Evolutionary conservation across 2,329 filamentous ascomycete species (phyloP), one percentile per base, ranked within the genome.

Genomic region (Penicillium sp.): DNA sequence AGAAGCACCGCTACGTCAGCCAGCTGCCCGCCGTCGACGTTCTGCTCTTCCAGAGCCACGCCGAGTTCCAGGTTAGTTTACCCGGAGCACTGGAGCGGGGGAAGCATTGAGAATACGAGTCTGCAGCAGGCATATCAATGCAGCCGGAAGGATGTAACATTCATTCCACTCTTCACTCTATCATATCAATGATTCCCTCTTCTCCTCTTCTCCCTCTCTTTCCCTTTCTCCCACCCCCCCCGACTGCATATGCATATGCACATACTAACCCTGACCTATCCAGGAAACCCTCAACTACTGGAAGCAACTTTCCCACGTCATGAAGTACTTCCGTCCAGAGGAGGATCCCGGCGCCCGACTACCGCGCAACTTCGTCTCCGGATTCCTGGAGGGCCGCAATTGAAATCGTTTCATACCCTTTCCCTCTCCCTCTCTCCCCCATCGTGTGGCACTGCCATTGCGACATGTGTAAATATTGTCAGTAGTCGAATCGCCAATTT

Each of bases 251-350:
- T n/a, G n/a, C n/a, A n/a, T n/a, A n/a, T n/a, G n/a, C n/a, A n/a
- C n/a, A 44, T 42, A 18, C 56, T 60, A 26, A 59, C 24, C 16
- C 16, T 18, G 8, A 16, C 2, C 31, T 45, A 8, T 10, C 2
- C 44, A 97, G 92, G 94, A 99, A 83, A 99, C 90, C 50, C 86
- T 99, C 82, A 99, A 99, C 81, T 99, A 90, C 83, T 99, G 94
- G 94, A 96, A 97, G 79, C 94, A 99, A 78, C 83, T 92, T 59
- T 90, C 90, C 61, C 94, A 99, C 75, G 84, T 99, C 66, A 91
- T 99, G 84, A 92, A 94, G 68, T 99, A 96, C 78, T 99, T 97
- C 83, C 87, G 92, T 72, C 83, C 87, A 67, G 92, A 97, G 76
- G 91, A 86, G 81, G 91, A 86, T 75, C 89, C 81, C 74, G 91